phyloP scores from a whole-genome alignment of 768 basidiomycete genomes.

The Tulasnella sp. region DNA sequence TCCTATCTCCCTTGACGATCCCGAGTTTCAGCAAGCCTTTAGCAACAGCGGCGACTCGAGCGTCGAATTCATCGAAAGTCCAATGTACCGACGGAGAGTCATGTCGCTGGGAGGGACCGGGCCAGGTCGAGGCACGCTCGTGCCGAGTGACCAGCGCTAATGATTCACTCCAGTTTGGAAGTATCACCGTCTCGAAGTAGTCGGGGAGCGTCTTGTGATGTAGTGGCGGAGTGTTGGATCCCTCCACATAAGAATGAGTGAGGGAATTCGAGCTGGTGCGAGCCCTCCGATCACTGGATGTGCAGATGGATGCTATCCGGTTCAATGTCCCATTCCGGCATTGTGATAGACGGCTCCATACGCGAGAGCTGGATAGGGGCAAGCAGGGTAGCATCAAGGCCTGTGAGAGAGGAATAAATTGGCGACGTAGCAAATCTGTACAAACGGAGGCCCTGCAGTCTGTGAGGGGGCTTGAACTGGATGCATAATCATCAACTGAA shows the following conservation, averaged over 20 bases:
- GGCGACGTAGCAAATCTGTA: too few relatives aligned
- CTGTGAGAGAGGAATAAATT: too few relatives aligned
- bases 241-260: conserved; percentile 40
- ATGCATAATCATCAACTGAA: too few relatives aligned
- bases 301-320: too few relatives aligned
- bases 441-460: too few relatives aligned
- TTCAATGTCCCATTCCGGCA: too few relatives aligned
- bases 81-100: conserved; percentile 48
- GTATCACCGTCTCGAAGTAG: conserved; percentile 50
- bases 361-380: too few relatives aligned
- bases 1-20: conserved; percentile 61
- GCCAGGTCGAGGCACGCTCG: conserved; percentile 47
- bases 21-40: conserved; percentile 59
- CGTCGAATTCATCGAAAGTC: conserved; percentile 61
- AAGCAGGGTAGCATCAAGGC: too few relatives aligned
- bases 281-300: too few relatives aligned
- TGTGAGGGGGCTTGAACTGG: too few relatives aligned
- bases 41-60: conserved; percentile 54
- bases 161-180: conserved; percentile 36
- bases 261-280: too few relatives aligned
- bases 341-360: too few relatives aligned
- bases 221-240: conserved; percentile 45
- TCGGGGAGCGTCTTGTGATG: conserved; percentile 43
- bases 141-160: conserved; percentile 56
- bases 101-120: conserved; percentile 50